A percentile compares a stretch with the other conserved stretches of the same genome.
Evolutionary conservation across 73 alveolate species (phyloP).

Genomic region (Stentor roeselii): DNA sequence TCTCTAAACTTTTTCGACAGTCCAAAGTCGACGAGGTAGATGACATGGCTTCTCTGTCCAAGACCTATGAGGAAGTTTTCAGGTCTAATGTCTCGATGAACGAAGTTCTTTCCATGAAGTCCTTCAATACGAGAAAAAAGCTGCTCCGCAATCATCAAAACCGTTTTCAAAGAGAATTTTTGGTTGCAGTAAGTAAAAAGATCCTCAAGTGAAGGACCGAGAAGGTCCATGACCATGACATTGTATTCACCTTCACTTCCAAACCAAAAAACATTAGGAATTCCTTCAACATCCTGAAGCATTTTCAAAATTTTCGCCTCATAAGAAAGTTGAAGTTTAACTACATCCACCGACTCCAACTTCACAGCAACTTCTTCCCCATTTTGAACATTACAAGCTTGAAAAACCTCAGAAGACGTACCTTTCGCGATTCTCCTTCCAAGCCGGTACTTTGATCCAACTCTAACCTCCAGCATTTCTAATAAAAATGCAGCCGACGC

Average conservation of each 20-base stretch:
- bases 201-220: conserved; percentile 96
- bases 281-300: conserved; percentile 77
- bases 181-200: conserved; percentile 84
- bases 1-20: conserved; percentile 52
- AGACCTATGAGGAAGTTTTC: conserved; percentile 94
- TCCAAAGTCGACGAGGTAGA: conserved; percentile 68
- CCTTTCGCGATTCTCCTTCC: conserved; percentile 60
- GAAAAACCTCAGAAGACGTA: conserved; percentile 52
- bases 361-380: conserved; percentile 87
- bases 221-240: conserved; percentile 93
- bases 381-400: conserved; percentile 70
- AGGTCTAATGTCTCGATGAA: conserved; percentile 97
- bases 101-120: conserved; percentile 88
- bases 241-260: conserved; percentile 96
- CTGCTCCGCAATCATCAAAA: conserved; percentile 79
- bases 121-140: conserved; percentile 83
- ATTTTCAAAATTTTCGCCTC: conserved; percentile 65
- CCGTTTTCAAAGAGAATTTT: conserved; percentile 81
- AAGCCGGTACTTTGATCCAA: conserved; percentile 74
- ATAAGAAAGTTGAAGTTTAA: conserved; percentile 63
- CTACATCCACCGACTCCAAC: conserved; percentile 56
- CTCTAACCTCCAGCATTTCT: conserved; percentile 45
- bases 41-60: conserved; percentile 63
- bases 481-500: conserved; percentile 4
- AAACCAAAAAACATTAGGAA: conserved; percentile 90